A percentile compares a stretch with the other conserved stretches of the same genome.
Evolutionary conservation across 2,329 filamentous ascomycete species (phyloP).

Genomic region (Arachnopeziza araneosa): DNA sequence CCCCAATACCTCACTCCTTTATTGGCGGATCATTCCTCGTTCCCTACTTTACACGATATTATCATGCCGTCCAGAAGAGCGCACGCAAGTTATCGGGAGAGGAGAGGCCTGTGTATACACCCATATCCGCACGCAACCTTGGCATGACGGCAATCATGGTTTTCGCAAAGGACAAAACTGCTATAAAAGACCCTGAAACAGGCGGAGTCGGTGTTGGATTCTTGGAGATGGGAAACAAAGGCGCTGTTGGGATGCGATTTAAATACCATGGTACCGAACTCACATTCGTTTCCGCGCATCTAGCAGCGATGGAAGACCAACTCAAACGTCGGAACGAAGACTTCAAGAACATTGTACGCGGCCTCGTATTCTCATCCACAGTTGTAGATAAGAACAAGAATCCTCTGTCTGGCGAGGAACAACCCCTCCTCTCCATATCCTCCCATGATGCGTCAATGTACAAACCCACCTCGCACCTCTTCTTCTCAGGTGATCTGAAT

Average conservation of each 20-base stretch:
- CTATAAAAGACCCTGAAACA: conserved; percentile 63
- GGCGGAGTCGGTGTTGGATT: conserved; percentile 80
- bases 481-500: conserved; percentile 89
- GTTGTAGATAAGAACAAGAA: conserved; percentile 13
- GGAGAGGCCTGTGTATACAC: conserved; percentile 52
- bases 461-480: conserved; percentile 68
- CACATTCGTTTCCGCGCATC: conserved; percentile 82
- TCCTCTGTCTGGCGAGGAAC: conserved; percentile 31
- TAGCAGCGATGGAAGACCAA: conserved; percentile 82
- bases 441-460: conserved; percentile 61
- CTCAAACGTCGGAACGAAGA: conserved; percentile 73
- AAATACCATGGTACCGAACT: conserved; percentile 60
- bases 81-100: conserved; percentile 34
- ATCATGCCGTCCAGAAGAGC: conserved; percentile 66
- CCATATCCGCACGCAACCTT: conserved; percentile 66
- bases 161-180: conserved; percentile 62
- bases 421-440: conserved; percentile 34
- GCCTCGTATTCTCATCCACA: conserved; percentile 65
- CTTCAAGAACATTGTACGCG: conserved; percentile 78
- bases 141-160: conserved; percentile 89
- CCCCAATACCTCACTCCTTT: conserved; percentile 78
- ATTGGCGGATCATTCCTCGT: conserved; percentile 75
- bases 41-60: conserved; percentile 69
- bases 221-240: conserved; percentile 92
- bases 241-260: conserved; percentile 74